Conservation (phyloP, 116 monocot genomes). For the Dioscorea cayenensis region DNA sequence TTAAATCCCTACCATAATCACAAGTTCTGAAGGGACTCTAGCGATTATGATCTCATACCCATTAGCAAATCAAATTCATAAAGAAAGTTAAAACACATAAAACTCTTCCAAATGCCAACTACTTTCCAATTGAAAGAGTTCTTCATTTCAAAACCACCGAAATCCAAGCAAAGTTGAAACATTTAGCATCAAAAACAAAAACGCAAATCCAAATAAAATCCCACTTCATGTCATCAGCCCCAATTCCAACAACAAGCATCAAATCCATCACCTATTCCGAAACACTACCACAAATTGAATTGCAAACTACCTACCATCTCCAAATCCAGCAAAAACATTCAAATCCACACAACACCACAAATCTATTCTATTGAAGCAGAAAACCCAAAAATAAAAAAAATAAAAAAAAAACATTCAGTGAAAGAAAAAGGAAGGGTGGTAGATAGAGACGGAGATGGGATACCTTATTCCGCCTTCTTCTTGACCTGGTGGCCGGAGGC, state of each 20-base stretch:
- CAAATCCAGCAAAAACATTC: not conserved
- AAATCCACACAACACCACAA: not conserved
- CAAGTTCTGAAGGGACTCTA: too few relatives aligned
- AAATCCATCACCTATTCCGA: not conserved
- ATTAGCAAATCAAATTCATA: too few relatives aligned
- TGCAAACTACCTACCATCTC: not conserved
- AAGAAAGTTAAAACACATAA: not conserved
- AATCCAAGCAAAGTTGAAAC: too few relatives aligned
- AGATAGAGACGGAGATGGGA: too few relatives aligned
- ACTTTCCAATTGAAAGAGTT: too few relatives aligned
- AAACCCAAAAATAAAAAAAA: not conserved
- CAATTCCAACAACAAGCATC: not conserved
- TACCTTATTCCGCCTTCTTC: too few relatives aligned
- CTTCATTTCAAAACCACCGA: too few relatives aligned
- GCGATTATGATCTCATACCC: too few relatives aligned
- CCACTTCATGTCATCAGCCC: not conserved
- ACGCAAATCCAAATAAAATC: too few relatives aligned
- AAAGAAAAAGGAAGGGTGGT: not conserved
- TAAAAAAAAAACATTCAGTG: not conserved
- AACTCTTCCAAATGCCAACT: not conserved
- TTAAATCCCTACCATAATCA: not conserved
- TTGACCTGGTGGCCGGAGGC: too few relatives aligned
- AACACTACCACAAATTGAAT: too few relatives aligned
- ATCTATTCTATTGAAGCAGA: not conserved
- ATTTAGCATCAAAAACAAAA: too few relatives aligned